Percentiles rank a stretch among this genome's conserved stretches.
Evolutionary conservation across 2,329 filamentous ascomycete genomes (phyloP).

Genomic region (Microdochium paspali): DNA sequence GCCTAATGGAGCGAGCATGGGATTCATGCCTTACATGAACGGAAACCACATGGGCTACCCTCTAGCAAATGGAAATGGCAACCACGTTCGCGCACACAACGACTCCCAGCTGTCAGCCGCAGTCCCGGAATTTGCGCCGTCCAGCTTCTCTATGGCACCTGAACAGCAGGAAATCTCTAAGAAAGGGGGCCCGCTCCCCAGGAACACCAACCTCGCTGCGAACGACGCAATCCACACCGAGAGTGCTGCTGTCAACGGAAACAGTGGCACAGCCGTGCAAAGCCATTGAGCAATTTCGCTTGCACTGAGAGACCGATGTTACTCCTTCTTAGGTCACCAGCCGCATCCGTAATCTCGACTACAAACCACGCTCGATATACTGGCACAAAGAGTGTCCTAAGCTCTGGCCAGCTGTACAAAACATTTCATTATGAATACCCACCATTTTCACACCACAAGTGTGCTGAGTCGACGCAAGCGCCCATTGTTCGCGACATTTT

Average conservation of each 20-base stretch:
- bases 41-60: conserved; percentile 13
- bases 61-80: conserved; percentile 16
- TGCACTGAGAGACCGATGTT: too few species aligned
- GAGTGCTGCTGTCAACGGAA: not conserved
- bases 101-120: conserved; percentile 51
- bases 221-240: not conserved
- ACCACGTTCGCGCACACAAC: conserved; percentile 12
- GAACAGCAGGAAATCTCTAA: not conserved
- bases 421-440: too few species aligned
- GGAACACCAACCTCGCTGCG: not conserved
- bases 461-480: too few species aligned
- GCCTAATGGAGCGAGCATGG: conserved; percentile 16
- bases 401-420: too few species aligned
- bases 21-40: conserved; percentile 20
- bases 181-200: not conserved
- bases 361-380: too few species aligned
- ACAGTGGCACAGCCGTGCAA: too few species aligned
- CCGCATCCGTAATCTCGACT: too few species aligned
- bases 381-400: too few species aligned
- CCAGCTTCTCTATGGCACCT: not conserved
- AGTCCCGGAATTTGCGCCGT: conserved; percentile 52
- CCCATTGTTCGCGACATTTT: too few species aligned
- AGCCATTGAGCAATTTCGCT: too few species aligned
- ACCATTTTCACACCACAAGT: too few species aligned
- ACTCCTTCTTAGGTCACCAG: too few species aligned